A percentile compares a stretch with the other conserved stretches of the same genome.
Conservation (phyloP, 495 filamentous ascomycete species). For the Tuber umbilicatum region DNA sequence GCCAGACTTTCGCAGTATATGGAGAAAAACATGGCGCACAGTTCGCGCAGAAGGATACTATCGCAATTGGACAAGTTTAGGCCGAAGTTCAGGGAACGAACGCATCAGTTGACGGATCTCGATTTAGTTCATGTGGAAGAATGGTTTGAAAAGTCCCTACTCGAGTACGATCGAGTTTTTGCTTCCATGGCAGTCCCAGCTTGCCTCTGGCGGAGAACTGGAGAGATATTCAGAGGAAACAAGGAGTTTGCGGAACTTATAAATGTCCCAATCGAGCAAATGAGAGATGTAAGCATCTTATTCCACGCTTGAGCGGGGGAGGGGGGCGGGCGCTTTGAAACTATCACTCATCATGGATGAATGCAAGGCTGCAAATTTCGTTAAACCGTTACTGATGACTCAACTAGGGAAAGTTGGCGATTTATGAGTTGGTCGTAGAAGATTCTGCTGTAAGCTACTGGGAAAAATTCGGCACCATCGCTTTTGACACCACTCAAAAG, state of each 20-base stretch:
- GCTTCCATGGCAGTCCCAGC: conserved; percentile 98
- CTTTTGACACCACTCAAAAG: conserved; percentile 93
- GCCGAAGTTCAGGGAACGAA: conserved; percentile 91
- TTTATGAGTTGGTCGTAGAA: conserved; percentile 93
- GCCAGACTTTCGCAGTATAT: conserved; percentile 81
- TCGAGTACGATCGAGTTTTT: conserved; percentile 98
- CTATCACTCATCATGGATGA: not conserved
- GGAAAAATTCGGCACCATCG: conserved; percentile 98
- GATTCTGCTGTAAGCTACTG: conserved; percentile 93
- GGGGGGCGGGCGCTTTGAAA: conserved; percentile 35
- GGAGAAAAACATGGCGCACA: conserved; percentile 71
- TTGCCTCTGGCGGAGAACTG: conserved; percentile 93
- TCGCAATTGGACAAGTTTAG: conserved; percentile 86
- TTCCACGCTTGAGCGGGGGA: conserved; percentile 43
- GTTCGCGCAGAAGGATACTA: conserved; percentile 78
- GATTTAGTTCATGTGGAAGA: conserved; percentile 91
- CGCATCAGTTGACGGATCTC: conserved; percentile 82
- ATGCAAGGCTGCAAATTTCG: not conserved
- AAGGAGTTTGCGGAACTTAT: conserved; percentile 98
- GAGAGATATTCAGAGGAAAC: conserved; percentile 95
- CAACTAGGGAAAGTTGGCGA: conserved; percentile 76
- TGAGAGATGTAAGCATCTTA: conserved; percentile 65
- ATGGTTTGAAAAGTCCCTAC: conserved; percentile 92
- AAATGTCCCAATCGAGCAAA: conserved; percentile 78
- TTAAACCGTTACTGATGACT: conserved; percentile 12